A percentile compares a stretch with the other conserved stretches of the same genome.
Conservation (phyloP, 371 early-diverging fungal species). For the Phascolomyces articulosus region DNA sequence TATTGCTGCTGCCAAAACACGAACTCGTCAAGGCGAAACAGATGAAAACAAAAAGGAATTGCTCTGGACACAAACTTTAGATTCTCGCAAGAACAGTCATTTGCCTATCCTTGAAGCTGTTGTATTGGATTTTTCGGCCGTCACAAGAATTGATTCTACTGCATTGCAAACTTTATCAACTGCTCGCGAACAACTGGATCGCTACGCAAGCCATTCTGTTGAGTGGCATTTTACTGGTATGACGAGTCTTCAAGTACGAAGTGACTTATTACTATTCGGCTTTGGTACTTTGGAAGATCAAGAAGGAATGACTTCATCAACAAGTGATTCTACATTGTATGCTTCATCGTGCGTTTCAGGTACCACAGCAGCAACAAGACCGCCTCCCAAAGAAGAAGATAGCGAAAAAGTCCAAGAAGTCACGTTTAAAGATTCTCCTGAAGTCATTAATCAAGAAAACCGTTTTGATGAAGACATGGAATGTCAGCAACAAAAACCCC, state of each 20-base stretch:
- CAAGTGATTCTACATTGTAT: constrained; percentile 1
- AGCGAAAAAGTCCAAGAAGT: constrained; percentile 7
- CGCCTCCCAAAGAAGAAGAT: constrained; percentile 5
- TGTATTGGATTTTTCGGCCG: constrained; percentile 73
- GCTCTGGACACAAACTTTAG: constrained; percentile 1
- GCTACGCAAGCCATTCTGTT: constrained; percentile 26
- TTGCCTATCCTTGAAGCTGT: constrained; percentile 66
- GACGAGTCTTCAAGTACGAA: constrained; percentile 11
- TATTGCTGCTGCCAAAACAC: constrained; percentile 7
- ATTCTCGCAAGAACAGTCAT: not conserved
- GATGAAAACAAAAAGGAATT: constrained; percentile 10
- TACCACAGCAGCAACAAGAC: not conserved
- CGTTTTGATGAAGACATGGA: not conserved
- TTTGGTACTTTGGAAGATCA: constrained; percentile 11
- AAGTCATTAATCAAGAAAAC: not conserved
- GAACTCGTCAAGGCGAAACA: constrained; percentile 14
- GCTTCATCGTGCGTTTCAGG: constrained; percentile 3
- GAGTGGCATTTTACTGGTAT: constrained; percentile 34
- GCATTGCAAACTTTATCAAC: constrained; percentile 68
- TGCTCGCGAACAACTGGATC: constrained; percentile 42
- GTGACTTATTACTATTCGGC: constrained; percentile 9
- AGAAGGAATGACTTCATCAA: not conserved
- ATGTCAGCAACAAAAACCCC: not conserved
- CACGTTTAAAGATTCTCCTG: not conserved
- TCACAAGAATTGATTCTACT: constrained; percentile 72